Evolutionary conservation across 208 protist genomes (phyloP), one percentile per base, ranked within the genome.

Genomic region (Leishmania guyanensis): DNA sequence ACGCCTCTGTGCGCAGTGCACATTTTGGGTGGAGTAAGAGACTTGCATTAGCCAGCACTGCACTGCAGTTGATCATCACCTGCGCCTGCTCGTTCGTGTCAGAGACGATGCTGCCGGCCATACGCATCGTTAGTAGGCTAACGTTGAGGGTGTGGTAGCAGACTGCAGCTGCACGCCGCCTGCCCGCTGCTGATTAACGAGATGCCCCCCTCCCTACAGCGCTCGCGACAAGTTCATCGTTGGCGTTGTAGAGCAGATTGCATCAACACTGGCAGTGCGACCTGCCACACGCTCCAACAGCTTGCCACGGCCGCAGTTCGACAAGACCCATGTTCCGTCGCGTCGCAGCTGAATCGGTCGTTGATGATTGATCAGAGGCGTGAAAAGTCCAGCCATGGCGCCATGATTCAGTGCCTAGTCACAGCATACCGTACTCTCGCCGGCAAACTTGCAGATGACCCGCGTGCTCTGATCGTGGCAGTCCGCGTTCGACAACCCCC

Each of bases 371-470:
- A 76, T 71, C 16, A 98, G 65, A 6, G 95, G 71, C 58, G 91
- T 86, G 3, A 99, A 75, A 20, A 99, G 79, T 43, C 88, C 86
- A 64, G 75, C 77, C 72, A 99, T 81, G 0, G 89, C 95, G 53
- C 90, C 92, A 39, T 88, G 64, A 39, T 79, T 75, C 17, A 99
- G 86, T 2, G 99, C 93, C 64, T 90, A 79, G 86, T 99, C 98
- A 33, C 99, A 93, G 84, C 87, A 99, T 48, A 80, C 39, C 6
- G 93, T 85, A 5, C 91, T 94, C 80, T 99, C 99, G 71, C 99
- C 99, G n/a, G 98, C 98, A 85, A 99, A 97, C 91, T 99, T 99
- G 76, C 99, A 99, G 20, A 99, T 90, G 14, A 98, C 99, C 99
- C 99, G 99, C 26, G 99, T 95, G n/a, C 95, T 92, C 94, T 99